Conservation (phyloP, 2,329 filamentous ascomycete genomes). For the Apiospora arundinis region DNA sequence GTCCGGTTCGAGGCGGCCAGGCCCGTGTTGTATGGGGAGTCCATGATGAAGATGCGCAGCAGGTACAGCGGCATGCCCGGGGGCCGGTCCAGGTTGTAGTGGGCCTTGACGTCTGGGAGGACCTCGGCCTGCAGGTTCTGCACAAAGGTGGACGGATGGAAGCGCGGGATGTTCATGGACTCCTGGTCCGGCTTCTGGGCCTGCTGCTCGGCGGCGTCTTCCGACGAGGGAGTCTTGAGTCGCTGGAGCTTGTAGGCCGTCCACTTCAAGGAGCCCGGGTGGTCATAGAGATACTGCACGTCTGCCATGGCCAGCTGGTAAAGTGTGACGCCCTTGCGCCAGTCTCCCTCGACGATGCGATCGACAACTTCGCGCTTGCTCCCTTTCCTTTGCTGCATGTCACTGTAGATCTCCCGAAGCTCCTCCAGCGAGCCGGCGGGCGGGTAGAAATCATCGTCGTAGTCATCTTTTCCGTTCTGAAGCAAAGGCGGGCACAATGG, state of each 20-base stretch:
- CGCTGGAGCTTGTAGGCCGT: constrained; percentile 65
- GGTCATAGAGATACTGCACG: constrained; percentile 69
- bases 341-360: constrained; percentile 71
- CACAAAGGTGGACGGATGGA: constrained; percentile 82
- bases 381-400: constrained; percentile 65
- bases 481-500: constrained; percentile 66
- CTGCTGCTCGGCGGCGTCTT: constrained; percentile 44
- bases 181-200: constrained; percentile 50
- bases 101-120: constrained; percentile 80
- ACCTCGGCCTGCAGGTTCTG: constrained; percentile 77
- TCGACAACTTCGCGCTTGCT: constrained; percentile 68
- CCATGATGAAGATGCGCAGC: constrained; percentile 79
- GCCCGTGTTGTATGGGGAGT: constrained; percentile 78
- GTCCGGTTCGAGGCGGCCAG: constrained; percentile 48
- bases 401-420: constrained; percentile 68
- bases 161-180: constrained; percentile 66
- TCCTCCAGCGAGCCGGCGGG: constrained; percentile 69
- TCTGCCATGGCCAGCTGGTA: constrained; percentile 75
- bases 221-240: constrained; percentile 48
- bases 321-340: constrained; percentile 67
- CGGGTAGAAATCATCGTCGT: constrained; percentile 71
- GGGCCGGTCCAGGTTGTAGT: constrained; percentile 81
- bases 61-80: constrained; percentile 72
- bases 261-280: constrained; percentile 69
- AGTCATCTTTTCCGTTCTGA: constrained; percentile 50